Base-by-base conservation (phyloP, 257 asterid species). In the Rubia yunnanensis region DNA sequence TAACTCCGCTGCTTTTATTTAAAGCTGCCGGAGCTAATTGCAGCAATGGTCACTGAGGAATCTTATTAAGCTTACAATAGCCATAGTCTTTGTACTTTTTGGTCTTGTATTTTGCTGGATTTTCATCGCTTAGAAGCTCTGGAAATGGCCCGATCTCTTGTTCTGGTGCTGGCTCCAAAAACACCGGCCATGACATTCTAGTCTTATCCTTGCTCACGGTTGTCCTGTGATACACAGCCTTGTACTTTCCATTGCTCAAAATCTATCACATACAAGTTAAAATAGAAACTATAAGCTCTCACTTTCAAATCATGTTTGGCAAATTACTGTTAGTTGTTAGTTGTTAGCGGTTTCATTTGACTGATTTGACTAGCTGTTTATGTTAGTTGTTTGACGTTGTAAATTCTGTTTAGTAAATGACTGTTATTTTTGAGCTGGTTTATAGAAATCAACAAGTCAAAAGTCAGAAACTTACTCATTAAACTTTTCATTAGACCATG, bases 321-420 rank as follows among this genome's bases (percentile, higher is more conserved):
- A n/a, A n/a, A n/a, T n/a, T n/a, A n/a, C n/a, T n/a, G n/a, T n/a
- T n/a, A n/a, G n/a, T n/a, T n/a, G n/a, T n/a, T n/a, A n/a, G n/a
- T n/a, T n/a, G n/a, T n/a, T n/a, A n/a, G n/a, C n/a, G n/a, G n/a
- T n/a, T n/a, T n/a, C n/a, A n/a, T n/a, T n/a, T n/a, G n/a, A n/a
- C n/a, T n/a, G n/a, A n/a, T n/a, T n/a, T n/a, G n/a, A n/a, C n/a
- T n/a, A n/a, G n/a, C n/a, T n/a, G n/a, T 81, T 83, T 96, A 95
- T 91, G n/a, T 88, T 63, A 86, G 66, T 72, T 91, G 98, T 75
- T 91, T 83, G 80, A 88, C 97, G 2, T 96, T 91, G 78, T 91
- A 96, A 13, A 96, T 85, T 78, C 82, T 86, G n/a, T n/a, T n/a
- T n/a, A n/a, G n/a, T n/a, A n/a, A n/a, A n/a, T n/a, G n/a, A n/a